A percentile compares a stretch with the other conserved stretches of the same genome.
Evolutionary conservation across 768 basidiomycete species (phyloP).

Genomic region (Phaeotremella fagi): DNA sequence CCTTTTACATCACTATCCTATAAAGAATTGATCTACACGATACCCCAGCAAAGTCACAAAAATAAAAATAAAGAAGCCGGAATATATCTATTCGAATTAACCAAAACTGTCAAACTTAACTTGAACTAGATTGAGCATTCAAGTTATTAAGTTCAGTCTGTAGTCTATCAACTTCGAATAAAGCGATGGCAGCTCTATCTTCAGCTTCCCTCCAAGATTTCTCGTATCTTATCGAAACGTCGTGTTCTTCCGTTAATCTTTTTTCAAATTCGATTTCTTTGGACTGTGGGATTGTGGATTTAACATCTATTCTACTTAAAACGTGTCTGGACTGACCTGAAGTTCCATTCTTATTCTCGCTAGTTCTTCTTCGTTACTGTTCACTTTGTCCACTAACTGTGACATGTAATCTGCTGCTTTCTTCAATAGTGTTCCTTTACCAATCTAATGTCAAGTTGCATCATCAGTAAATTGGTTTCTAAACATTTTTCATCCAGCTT

Average conservation of each 20-base stretch:
- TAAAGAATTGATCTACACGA: too few species aligned
- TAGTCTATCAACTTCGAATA: conserved; percentile 34
- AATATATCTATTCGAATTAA: too few species aligned
- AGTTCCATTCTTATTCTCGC: conserved; percentile 18
- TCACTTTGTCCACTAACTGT: conserved; percentile 84
- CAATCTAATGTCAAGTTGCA: conserved; percentile 8
- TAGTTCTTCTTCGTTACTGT: conserved; percentile 53
- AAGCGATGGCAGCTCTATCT: conserved; percentile 31
- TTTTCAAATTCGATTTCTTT: conserved; percentile 10
- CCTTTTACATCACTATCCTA: too few species aligned
- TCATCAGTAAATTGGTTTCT: too few species aligned
- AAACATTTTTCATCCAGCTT: too few species aligned
- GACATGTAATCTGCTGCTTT: conserved; percentile 89
- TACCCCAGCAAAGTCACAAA: too few species aligned
- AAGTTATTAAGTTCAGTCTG: conserved; percentile 27
- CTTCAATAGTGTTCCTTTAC: conserved; percentile 78
- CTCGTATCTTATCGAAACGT: conserved; percentile 25
- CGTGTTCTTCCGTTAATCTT: conserved; percentile 26
- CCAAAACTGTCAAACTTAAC: background rate
- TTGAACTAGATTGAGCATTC: background rate
- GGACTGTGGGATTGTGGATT: conserved; percentile 13
- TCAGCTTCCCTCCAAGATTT: conserved; percentile 42
- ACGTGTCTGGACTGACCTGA: conserved; percentile 26
- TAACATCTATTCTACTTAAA: too few species aligned
- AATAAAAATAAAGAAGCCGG: too few species aligned